Conservation (phyloP, 306 rosid genomes). For the Rubus parviflorus region DNA sequence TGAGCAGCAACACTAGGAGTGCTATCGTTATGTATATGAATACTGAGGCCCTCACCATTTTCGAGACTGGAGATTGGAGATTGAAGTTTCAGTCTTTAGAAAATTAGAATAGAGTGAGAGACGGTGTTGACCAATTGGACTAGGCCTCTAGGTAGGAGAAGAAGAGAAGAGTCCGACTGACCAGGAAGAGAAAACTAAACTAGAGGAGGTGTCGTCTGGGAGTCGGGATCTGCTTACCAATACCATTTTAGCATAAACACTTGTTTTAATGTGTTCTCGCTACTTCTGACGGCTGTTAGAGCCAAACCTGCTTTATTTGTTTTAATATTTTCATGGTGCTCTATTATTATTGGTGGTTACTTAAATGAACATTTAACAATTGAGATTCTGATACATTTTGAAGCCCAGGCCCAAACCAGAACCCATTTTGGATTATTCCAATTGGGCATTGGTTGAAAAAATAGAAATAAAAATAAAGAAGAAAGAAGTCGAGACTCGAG, state of each 20-base stretch:
- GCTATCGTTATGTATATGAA: conserved; percentile 55
- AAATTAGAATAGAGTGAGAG: neutral
- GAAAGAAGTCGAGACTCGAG: neutral
- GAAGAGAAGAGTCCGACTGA: neutral
- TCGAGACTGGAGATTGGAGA: too few species aligned
- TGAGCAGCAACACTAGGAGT: conserved; percentile 48
- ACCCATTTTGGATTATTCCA: neutral
- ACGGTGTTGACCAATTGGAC: neutral
- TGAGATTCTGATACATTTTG: too few species aligned
- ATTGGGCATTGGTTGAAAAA: neutral
- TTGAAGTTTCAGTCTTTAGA: neutral
- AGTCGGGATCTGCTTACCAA: conserved; percentile 1
- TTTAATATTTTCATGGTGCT: too few species aligned
- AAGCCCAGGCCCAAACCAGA: neutral
- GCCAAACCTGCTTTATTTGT: too few species aligned
- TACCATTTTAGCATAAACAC: neutral
- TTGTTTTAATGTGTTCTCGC: neutral
- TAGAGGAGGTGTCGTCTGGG: neutral
- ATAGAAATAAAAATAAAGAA: neutral
- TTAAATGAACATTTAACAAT: too few species aligned
- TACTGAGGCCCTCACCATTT: conserved; percentile 63
- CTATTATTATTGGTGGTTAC: too few species aligned
- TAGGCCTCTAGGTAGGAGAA: neutral
- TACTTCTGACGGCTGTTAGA: too few species aligned
- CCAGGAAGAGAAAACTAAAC: too few species aligned